Conservation (phyloP, 176 grass and related monocot species). For the Puccinellia tenuiflora region DNA sequence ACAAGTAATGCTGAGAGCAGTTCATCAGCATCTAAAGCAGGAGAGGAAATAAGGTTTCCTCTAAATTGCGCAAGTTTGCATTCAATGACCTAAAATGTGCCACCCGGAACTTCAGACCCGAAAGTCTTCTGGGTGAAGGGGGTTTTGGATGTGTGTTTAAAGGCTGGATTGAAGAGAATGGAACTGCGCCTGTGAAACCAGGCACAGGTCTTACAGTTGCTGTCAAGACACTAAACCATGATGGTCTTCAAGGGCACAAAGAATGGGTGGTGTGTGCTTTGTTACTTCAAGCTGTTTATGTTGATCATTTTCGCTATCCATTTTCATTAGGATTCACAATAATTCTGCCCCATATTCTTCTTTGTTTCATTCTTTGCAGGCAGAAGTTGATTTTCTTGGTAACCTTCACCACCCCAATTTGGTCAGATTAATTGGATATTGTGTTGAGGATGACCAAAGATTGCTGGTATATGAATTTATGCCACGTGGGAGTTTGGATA, state of each 20-base stretch:
- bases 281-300: constrained; percentile 10
- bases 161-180: constrained; percentile 88
- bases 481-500: constrained; percentile 83
- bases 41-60: constrained; percentile 73
- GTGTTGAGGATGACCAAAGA: constrained; percentile 88
- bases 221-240: constrained; percentile 90
- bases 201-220: constrained; percentile 90
- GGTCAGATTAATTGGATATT: constrained; percentile 77
- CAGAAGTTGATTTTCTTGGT: constrained; percentile 87
- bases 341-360: background rate
- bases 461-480: constrained; percentile 90
- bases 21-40: constrained; percentile 73
- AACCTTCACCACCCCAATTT: constrained; percentile 74
- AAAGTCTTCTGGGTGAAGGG: constrained; percentile 77
- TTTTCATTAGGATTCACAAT: constrained; percentile 2
- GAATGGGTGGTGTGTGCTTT: constrained; percentile 73
- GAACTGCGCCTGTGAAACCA: constrained; percentile 78
- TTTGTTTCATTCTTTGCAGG: constrained; percentile 31
- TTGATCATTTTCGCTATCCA: background rate
- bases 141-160: constrained; percentile 95
- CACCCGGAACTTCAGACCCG: constrained; percentile 78
- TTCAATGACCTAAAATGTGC: constrained; percentile 82
- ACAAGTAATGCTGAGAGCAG: constrained; percentile 71
- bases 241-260: constrained; percentile 91
- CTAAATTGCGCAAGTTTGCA: constrained; percentile 66